These are phyloP conservation scores for Russula ochroleuca DNA, from an alignment of 768 basidiomycete genomes.

Conservation along the genomic window DNA sequence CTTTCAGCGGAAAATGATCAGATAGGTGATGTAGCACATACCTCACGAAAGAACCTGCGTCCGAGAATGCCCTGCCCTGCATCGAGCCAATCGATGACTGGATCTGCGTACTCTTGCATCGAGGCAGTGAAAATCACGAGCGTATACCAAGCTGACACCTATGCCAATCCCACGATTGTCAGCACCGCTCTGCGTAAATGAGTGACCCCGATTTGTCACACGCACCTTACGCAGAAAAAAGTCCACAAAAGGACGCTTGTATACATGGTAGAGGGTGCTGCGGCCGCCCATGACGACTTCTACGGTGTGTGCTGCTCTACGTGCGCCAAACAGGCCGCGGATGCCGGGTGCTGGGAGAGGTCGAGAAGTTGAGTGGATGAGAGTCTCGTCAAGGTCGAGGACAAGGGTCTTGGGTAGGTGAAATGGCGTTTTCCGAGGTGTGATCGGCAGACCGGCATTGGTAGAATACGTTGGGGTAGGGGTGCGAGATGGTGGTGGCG, in stretches of 20 bases:
- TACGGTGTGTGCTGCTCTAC: constrained; percentile 69
- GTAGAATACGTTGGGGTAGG: constrained; percentile 32
- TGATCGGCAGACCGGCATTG: constrained; percentile 50
- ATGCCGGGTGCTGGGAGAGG: constrained; percentile 52
- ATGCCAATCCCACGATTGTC: constrained; percentile 13
- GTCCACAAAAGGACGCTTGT: constrained; percentile 97
- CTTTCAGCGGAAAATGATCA: neutral
- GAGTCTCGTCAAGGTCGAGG: constrained; percentile 95
- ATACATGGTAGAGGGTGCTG: constrained; percentile 94
- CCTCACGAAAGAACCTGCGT: constrained; percentile 89
- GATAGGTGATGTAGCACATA: constrained; percentile 30
- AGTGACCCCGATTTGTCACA: constrained; percentile 10
- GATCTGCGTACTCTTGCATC: constrained; percentile 99
- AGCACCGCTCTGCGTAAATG: neutral
- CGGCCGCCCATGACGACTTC: constrained; percentile 88
- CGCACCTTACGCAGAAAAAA: constrained; percentile 84
- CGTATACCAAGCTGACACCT: constrained; percentile 99
- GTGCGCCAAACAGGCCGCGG: constrained; percentile 51
- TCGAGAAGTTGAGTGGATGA: constrained; percentile 94
- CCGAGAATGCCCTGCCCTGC: constrained; percentile 87
- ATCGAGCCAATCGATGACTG: constrained; percentile 99
- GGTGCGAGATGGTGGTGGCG: constrained; percentile 28
- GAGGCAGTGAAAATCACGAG: constrained; percentile 98
- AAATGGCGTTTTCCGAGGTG: constrained; percentile 61
- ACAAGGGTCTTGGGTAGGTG: constrained; percentile 91